Percentiles rank a stretch among this genome's conserved stretches.
phyloP scores from a whole-genome alignment of 148 eudicot genomes.

The Agrostemma githago region DNA sequence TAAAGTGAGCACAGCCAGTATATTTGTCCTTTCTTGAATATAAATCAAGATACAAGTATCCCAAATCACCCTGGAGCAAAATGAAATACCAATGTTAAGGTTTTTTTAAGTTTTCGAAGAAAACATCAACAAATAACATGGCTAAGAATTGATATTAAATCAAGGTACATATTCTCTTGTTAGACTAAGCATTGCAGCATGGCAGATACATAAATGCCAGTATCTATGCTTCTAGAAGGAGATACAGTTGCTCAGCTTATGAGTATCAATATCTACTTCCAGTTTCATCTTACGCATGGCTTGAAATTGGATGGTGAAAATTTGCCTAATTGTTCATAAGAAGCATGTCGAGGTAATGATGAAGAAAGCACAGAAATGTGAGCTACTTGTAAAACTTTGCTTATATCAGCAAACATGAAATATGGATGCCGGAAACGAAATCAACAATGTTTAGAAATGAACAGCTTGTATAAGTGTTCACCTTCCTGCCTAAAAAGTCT shows the following conservation, averaged over 20 bases:
- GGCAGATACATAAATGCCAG: not conserved
- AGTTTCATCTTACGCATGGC: constrained; percentile 1
- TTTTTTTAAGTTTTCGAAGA: too few relatives aligned
- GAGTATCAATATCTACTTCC: not conserved
- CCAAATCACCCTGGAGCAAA: constrained; percentile 82
- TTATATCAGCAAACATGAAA: not conserved
- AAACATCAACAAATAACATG: not conserved
- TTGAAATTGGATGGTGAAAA: not conserved
- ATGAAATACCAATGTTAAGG: not conserved
- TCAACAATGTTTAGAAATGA: not conserved
- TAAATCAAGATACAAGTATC: constrained; percentile 88
- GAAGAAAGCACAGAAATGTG: not conserved
- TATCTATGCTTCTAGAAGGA: not conserved
- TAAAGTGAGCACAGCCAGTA: constrained; percentile 97
- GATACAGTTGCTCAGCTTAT: constrained; percentile 1
- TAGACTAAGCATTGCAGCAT: not conserved
- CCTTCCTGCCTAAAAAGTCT: not conserved
- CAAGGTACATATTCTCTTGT: not conserved
- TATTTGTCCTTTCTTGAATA: constrained; percentile 80
- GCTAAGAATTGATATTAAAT: not conserved
- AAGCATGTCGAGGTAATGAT: not conserved
- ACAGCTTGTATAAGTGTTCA: not conserved
- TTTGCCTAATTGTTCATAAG: not conserved
- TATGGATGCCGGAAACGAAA: not conserved
- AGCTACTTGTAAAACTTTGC: not conserved